phyloP scores from a whole-genome alignment of 495 filamentous ascomycete species.

The Penicillium argentinense region DNA sequence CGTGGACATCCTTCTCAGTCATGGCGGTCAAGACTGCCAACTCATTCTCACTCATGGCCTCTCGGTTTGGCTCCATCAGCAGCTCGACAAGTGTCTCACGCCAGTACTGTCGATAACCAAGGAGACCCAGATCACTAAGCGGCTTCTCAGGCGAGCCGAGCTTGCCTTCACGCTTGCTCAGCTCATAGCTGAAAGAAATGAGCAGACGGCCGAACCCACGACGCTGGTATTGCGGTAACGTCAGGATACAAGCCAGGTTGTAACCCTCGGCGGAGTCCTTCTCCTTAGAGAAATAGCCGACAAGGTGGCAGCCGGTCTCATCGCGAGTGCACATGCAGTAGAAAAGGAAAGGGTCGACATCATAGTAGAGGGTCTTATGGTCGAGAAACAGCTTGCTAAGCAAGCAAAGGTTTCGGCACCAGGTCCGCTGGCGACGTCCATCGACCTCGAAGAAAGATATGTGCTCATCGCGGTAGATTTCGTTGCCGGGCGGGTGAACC shows the following conservation, averaged over 20 bases:
- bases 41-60: constrained; percentile 77
- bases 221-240: constrained; percentile 91
- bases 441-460: constrained; percentile 98
- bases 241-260: constrained; percentile 97
- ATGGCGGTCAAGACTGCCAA: constrained; percentile 78
- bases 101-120: constrained; percentile 96
- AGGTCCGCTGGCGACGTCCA: constrained; percentile 88
- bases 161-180: constrained; percentile 91
- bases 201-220: constrained; percentile 90
- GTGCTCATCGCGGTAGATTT: constrained; percentile 93
- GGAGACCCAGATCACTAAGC: constrained; percentile 84
- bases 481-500: constrained; percentile 92
- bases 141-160: constrained; percentile 96
- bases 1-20: constrained; percentile 93
- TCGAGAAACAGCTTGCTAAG: constrained; percentile 95
- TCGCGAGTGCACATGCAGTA: constrained; percentile 94
- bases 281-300: constrained; percentile 98
- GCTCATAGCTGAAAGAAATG: constrained; percentile 97
- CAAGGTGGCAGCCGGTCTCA: constrained; percentile 84
- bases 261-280: constrained; percentile 95
- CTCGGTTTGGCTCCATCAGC: constrained; percentile 58
- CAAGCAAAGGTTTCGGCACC: constrained; percentile 95
- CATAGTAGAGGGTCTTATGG: constrained; percentile 99
- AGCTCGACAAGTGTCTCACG: constrained; percentile 87
- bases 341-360: constrained; percentile 97